Evolutionary conservation across 768 basidiomycete genomes (phyloP).

Genomic region (Crassisporium funariophilum): DNA sequence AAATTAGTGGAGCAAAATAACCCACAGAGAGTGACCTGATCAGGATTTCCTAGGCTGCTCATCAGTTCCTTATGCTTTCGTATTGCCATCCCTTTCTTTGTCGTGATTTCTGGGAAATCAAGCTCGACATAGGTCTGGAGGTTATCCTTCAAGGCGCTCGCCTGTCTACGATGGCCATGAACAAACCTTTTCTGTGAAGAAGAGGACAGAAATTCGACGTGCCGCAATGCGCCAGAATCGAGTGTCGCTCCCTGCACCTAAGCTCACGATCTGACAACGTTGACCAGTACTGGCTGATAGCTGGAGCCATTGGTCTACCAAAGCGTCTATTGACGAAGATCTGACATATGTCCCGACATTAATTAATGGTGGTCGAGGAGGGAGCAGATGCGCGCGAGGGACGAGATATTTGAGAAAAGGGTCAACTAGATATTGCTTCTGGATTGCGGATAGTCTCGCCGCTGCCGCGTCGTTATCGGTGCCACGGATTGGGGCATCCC

Average conservation of each 20-base stretch:
- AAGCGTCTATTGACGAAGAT: constrained; percentile 74
- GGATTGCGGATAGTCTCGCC: constrained; percentile 84
- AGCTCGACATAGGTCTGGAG: constrained; percentile 79
- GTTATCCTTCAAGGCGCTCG: constrained; percentile 49
- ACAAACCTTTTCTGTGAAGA: constrained; percentile 9
- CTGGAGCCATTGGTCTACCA: constrained; percentile 68
- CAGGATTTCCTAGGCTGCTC: constrained; percentile 48
- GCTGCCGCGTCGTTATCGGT: constrained; percentile 85
- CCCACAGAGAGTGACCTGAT: constrained; percentile 47
- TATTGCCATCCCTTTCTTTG: constrained; percentile 81
- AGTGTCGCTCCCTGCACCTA: constrained; percentile 96
- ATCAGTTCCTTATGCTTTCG: constrained; percentile 63
- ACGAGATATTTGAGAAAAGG: constrained; percentile 71
- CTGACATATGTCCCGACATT: constrained; percentile 94
- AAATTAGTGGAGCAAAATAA: constrained; percentile 2
- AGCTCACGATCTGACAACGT: constrained; percentile 83
- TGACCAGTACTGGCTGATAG: constrained; percentile 43
- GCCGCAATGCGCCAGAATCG: constrained; percentile 91
- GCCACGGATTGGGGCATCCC: constrained; percentile 65
- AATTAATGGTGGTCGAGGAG: constrained; percentile 82
- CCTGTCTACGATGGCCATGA: constrained; percentile 43
- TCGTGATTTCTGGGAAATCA: constrained; percentile 87
- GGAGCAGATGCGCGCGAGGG: constrained; percentile 61
- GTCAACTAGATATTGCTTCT: constrained; percentile 78
- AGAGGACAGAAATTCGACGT: constrained; percentile 36